These are phyloP conservation scores for Acanthamoeba castellanii DNA, from an alignment of 208 protist genomes.

Conservation along the genomic window DNA sequence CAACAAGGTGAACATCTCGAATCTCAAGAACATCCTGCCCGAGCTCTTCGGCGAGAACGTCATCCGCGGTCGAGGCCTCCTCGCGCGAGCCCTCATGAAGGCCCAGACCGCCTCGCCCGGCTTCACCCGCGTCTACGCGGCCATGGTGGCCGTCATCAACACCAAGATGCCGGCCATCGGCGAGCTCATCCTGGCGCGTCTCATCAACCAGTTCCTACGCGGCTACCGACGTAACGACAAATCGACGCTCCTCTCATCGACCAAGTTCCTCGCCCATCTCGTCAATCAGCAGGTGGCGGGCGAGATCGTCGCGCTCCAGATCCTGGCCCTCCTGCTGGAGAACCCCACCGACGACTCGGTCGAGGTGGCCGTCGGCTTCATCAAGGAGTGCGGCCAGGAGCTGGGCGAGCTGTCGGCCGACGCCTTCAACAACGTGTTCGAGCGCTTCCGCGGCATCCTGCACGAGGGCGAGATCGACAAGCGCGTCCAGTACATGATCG, in stretches of 20 bases:
- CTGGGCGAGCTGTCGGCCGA: conserved; percentile 83
- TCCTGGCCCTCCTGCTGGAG: conserved; percentile 92
- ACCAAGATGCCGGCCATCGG: conserved; percentile 97
- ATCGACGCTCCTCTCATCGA: conserved; percentile 80
- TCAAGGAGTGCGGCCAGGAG: conserved; percentile 89
- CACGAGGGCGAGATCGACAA: conserved; percentile 94
- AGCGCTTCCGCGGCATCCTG: conserved; percentile 92
- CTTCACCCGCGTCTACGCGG: conserved; percentile 97
- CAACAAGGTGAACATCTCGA: conserved; percentile 97
- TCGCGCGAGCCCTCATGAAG: conserved; percentile 95
- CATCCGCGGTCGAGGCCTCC: conserved; percentile 96
- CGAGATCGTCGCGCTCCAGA: conserved; percentile 92
- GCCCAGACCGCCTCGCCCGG: conserved; percentile 95
- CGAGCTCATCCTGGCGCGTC: conserved; percentile 94
- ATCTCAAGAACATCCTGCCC: conserved; percentile 94
- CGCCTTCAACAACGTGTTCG: conserved; percentile 87
- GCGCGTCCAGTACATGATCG: conserved; percentile 96
- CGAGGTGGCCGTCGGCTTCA: conserved; percentile 93
- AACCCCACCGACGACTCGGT: conserved; percentile 96
- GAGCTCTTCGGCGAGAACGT: conserved; percentile 99
- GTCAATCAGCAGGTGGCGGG: conserved; percentile 95
- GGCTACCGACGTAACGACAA: conserved; percentile 92
- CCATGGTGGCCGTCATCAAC: conserved; percentile 97
- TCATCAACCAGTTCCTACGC: conserved; percentile 93
- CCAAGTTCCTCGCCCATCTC: conserved; percentile 94